A percentile compares a stretch with the other conserved stretches of the same genome.
These are phyloP conservation scores for Suhomyces taliae DNA, from an alignment of 1,139 yeast species.

Conservation along the genomic window DNA sequence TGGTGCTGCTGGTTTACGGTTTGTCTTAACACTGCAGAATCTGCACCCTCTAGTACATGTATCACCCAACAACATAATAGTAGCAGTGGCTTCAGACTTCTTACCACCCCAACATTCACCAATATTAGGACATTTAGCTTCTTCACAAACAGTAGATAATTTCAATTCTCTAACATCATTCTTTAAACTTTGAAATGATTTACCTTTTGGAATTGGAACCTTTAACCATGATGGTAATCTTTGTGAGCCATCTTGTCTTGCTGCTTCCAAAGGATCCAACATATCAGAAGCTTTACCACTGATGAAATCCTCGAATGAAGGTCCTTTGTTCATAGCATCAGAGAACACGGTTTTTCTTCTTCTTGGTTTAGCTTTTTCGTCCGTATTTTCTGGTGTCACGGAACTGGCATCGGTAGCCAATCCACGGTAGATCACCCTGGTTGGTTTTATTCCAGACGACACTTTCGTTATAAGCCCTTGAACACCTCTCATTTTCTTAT, in stretches of 20 bases:
- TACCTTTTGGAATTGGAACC: conserved; percentile 93
- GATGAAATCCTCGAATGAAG: conserved; percentile 89
- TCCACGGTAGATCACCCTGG: conserved; percentile 2
- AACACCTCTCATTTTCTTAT: conserved; percentile 1
- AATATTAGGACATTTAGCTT: conserved; percentile 97
- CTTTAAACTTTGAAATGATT: conserved; percentile 74
- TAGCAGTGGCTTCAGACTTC: conserved; percentile 96
- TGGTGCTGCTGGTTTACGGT: conserved; percentile 79
- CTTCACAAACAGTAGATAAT: conserved; percentile 95
- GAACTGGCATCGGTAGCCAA: conserved; percentile 8
- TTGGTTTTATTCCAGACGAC: not conserved
- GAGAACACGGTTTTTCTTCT: conserved; percentile 65
- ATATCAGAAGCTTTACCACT: conserved; percentile 73
- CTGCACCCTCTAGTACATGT: conserved; percentile 99
- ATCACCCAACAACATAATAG: conserved; percentile 97
- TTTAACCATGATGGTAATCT: conserved; percentile 92
- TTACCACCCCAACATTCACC: conserved; percentile 99
- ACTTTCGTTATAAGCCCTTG: conserved; percentile 1
- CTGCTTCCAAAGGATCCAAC: conserved; percentile 71
- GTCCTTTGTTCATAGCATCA: conserved; percentile 78
- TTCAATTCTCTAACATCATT: conserved; percentile 86
- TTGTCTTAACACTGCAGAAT: conserved; percentile 95
- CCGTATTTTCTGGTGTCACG: not conserved
- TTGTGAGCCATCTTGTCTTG: conserved; percentile 57
- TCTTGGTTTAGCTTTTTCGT: conserved; percentile 17